Conservation (phyloP, 108 stramenopile genomes). For the Skeletonema menzelii region DNA sequence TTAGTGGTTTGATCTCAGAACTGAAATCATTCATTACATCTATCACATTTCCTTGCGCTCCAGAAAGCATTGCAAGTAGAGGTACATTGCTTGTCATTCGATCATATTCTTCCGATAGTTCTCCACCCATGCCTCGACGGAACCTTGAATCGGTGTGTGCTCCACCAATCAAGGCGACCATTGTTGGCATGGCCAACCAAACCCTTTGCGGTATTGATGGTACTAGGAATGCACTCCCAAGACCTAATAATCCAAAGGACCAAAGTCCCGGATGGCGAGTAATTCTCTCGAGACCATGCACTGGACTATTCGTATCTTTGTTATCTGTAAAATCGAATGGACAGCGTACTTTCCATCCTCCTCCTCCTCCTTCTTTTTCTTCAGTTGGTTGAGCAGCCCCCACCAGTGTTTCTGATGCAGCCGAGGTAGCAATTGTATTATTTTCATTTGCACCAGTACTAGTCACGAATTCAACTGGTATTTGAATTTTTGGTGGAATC, state of each 20-base stretch:
- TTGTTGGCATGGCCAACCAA: conserved; percentile 71
- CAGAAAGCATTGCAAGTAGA: conserved; percentile 73
- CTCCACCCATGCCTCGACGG: conserved; percentile 82
- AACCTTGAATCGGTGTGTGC: conserved; percentile 82
- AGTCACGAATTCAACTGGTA: conserved; percentile 61
- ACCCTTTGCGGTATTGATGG: conserved; percentile 61
- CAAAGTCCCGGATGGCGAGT: conserved; percentile 88
- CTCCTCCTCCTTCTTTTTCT: not conserved
- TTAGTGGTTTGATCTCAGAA: conserved; percentile 70
- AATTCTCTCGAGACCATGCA: conserved; percentile 78
- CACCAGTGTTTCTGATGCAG: not conserved
- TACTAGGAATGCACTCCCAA: conserved; percentile 63
- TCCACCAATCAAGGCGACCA: conserved; percentile 85
- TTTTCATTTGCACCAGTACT: not conserved
- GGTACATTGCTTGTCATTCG: conserved; percentile 80
- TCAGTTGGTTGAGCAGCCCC: not conserved
- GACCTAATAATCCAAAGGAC: conserved; percentile 73
- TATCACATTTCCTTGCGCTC: conserved; percentile 59
- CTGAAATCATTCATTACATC: conserved; percentile 29
- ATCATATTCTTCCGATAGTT: conserved; percentile 56
- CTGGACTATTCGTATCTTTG: conserved; percentile 4
- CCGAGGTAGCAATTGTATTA: conserved; percentile 3
- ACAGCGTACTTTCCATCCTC: conserved; percentile 81
- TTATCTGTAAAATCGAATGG: conserved; percentile 88
- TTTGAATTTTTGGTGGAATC: conserved; percentile 77